Conservation (phyloP, 768 basidiomycete genomes). For the Mycena capillaripes region DNA sequence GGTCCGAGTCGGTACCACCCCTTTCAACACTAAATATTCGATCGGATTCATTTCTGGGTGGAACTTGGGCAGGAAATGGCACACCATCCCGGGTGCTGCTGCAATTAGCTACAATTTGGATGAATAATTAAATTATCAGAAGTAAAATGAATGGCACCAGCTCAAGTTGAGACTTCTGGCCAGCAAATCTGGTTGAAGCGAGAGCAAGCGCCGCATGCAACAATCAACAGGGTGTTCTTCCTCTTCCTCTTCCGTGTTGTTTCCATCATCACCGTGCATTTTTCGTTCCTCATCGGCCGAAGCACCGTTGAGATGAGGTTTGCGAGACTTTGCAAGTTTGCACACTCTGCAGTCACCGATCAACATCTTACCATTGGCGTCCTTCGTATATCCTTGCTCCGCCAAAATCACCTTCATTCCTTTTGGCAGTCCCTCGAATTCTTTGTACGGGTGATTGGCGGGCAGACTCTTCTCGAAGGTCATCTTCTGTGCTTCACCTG, state of each 20-base stretch:
- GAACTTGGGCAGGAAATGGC: neutral
- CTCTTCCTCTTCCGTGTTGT: constrained; percentile 18
- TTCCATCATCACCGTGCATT: neutral
- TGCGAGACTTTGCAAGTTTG: constrained; percentile 2
- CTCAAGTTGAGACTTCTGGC: constrained; percentile 29
- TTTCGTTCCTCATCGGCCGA: neutral
- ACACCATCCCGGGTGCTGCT: neutral
- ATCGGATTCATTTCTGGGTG: constrained; percentile 4
- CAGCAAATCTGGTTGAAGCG: constrained; percentile 28
- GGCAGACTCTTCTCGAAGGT: constrained; percentile 11
- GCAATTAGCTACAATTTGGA: neutral
- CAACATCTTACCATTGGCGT: neutral
- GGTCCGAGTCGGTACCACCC: too few relatives aligned
- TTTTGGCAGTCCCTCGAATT: constrained; percentile 31
- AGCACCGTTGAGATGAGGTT: neutral
- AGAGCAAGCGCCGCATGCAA: too few relatives aligned
- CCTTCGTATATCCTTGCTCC: constrained; percentile 25
- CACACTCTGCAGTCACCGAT: constrained; percentile 12
- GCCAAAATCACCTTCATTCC: constrained; percentile 31
- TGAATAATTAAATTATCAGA: neutral
- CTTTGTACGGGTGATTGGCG: constrained; percentile 20
- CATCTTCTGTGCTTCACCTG: constrained; percentile 17
- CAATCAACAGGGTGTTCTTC: constrained; percentile 20
- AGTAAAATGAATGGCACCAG: neutral
- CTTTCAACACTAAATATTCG: too few relatives aligned